phyloP scores from a whole-genome alignment of 108 stramenopile species.

The Skeletonema potamos region DNA sequence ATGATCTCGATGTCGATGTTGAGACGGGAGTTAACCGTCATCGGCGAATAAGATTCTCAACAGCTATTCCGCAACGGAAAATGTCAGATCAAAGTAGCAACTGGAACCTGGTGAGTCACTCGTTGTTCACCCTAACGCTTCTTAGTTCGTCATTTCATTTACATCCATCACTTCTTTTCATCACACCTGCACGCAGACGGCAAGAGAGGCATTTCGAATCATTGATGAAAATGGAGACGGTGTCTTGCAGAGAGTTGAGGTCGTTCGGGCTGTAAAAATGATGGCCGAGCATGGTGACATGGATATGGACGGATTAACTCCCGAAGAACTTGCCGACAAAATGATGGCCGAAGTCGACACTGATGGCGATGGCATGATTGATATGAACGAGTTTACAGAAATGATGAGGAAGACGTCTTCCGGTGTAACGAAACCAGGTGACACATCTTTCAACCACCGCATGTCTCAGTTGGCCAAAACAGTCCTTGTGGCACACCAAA shows the following conservation, averaged over 20 bases:
- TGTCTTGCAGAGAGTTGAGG: slow-evolving; percentile 50
- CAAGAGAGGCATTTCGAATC: slow-evolving; percentile 52
- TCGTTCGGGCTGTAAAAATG: slow-evolving; percentile 45
- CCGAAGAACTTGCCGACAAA: slow-evolving; percentile 38
- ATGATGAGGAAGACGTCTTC: slow-evolving; percentile 32
- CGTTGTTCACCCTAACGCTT: no score
- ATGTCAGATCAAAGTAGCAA: neutral
- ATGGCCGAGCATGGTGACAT: slow-evolving; percentile 37
- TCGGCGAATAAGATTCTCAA: slow-evolving; percentile 15
- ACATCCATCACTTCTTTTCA: neutral
- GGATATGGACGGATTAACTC: slow-evolving; percentile 25
- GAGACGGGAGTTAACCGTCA: slow-evolving; percentile 19
- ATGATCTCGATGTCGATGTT: slow-evolving; percentile 7
- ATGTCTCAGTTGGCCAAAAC: slow-evolving; percentile 51
- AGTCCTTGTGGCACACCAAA: slow-evolving; percentile 52
- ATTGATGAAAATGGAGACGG: slow-evolving; percentile 64
- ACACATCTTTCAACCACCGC: slow-evolving; percentile 19
- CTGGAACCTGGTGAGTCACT: slow-evolving; percentile 29
- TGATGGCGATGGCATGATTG: slow-evolving; percentile 56
- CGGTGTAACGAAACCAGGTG: slow-evolving; percentile 8
- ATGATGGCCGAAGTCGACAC: slow-evolving; percentile 52
- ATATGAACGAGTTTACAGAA: slow-evolving; percentile 48
- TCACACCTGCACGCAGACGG: slow-evolving; percentile 23
- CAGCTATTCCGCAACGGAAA: neutral
- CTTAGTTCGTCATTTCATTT: neutral